Evolutionary conservation across 2,329 filamentous ascomycete species (phyloP), one percentile per base, ranked within the genome.

Genomic region (Pestalotiopsis sp.): DNA sequence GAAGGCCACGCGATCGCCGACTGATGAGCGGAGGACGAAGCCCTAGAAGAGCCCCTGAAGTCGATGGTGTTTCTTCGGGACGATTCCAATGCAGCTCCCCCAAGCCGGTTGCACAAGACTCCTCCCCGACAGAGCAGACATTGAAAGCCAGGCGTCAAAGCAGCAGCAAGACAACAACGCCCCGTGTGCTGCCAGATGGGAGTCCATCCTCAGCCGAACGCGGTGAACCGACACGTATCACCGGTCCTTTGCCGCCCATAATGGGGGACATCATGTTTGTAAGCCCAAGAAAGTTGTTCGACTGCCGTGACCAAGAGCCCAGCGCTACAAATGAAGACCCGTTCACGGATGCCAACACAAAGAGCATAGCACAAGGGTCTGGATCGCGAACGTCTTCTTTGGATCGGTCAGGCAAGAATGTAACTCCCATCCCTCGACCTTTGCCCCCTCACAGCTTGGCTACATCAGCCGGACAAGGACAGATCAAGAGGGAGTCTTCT

Each of bases 111-210:
- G 7, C 45, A n/a, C 17, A 52, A 52, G 61, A 64, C 9, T 64
- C 61, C 17, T 64, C 61, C 17, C 61, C 61, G 25, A 64, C 61
- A 11, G 17, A 49, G 38, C n/a, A 64, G 14, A 64, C 61, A 25
- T 49, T 52, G n/a, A 64, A 64, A 25, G 61, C 38, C 20, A 45
- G 40, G 25, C 61, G 61, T n/a, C 20, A 49, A 17, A 49, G 13
- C 20, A 25, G 13, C 20, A 25, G 13, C 41, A 49, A 20, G 20
- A 64, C 20, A 14, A 27, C 20, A 31, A 12, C 36, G 11, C 13
- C 59, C 14, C 12, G n/a, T 27, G 23, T 59, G 57, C 57, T 23
- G 11, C 11, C 23, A 14, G 57, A 27, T 27, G 23, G 12, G 57
- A 36, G 57, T 20, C 25, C 59, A 23, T 9, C 17, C 11, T 41